Evolutionary conservation across 2,329 filamentous ascomycete genomes (phyloP).

Genomic region (Trichophyton simii): DNA sequence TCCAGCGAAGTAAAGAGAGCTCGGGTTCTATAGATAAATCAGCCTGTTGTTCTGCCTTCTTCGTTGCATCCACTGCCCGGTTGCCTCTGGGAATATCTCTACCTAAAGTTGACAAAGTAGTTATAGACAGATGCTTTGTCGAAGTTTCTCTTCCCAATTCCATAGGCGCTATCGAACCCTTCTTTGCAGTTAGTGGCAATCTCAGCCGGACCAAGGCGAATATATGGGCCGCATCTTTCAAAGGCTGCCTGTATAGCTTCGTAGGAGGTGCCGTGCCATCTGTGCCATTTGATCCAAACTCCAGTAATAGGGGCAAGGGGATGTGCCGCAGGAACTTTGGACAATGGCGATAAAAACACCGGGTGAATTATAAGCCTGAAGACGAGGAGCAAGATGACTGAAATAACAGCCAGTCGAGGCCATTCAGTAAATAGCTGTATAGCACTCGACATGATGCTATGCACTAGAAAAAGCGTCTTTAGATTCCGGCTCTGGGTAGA

Average conservation of each 20-base stretch:
- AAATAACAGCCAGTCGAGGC: background rate
- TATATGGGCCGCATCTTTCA: conserved; percentile 7
- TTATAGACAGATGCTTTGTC: conserved; percentile 50
- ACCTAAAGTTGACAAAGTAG: conserved; percentile 8
- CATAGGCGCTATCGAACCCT: conserved; percentile 7
- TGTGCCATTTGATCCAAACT: conserved; percentile 10
- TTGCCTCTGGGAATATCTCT: background rate
- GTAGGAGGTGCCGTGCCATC: conserved; percentile 7
- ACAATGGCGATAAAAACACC: conserved; percentile 7
- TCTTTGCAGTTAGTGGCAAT: conserved; percentile 9
- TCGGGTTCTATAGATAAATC: background rate
- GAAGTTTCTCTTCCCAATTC: conserved; percentile 42
- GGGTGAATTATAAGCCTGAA: background rate
- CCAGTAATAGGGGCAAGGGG: conserved; percentile 8
- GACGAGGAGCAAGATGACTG: background rate
- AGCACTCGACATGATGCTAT: background rate
- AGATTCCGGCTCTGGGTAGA: no score
- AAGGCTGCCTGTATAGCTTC: conserved; percentile 4
- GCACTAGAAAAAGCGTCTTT: no score
- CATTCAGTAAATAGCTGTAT: background rate
- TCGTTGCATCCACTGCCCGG: background rate
- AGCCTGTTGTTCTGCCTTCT: background rate
- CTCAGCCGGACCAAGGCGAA: conserved; percentile 8
- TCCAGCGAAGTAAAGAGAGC: background rate
- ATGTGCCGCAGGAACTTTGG: conserved; percentile 7